These are phyloP conservation scores for Yamadazyma philogaea DNA, from an alignment of 805 yeast species.

Conservation along the genomic window DNA sequence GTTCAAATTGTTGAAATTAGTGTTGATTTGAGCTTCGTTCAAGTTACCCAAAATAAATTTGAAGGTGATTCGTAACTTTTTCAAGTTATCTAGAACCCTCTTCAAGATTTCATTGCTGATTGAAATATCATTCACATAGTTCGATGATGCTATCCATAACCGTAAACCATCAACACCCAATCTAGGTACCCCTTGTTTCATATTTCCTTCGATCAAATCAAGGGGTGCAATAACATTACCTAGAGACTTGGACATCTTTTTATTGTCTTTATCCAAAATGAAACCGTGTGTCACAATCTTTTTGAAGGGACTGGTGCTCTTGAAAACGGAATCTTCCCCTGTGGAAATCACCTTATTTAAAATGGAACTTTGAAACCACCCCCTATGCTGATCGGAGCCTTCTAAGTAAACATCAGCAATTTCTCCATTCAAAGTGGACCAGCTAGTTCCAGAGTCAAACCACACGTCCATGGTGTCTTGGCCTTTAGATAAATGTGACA, in stretches of 20 bases:
- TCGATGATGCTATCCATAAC: slow-evolving; percentile 85
- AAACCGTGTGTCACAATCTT: slow-evolving; percentile 90
- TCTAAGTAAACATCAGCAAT: slow-evolving; percentile 83
- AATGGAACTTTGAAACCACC: slow-evolving; percentile 97
- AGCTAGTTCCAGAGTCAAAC: slow-evolving; percentile 96
- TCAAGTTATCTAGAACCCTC: slow-evolving; percentile 75
- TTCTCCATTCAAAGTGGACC: slow-evolving; percentile 57
- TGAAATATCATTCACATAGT: slow-evolving; percentile 76
- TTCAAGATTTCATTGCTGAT: slow-evolving; percentile 69
- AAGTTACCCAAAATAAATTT: slow-evolving; percentile 80
- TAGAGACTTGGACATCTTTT: slow-evolving; percentile 90
- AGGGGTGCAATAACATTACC: slow-evolving; percentile 78
- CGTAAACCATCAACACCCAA: slow-evolving; percentile 91
- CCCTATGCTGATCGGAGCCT: slow-evolving; percentile 98
- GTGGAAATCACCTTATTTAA: slow-evolving; percentile 64
- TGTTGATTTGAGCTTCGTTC: slow-evolving; percentile 18
- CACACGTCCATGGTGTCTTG: slow-evolving; percentile 97
- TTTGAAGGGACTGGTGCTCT: slow-evolving; percentile 56
- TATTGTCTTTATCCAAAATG: slow-evolving; percentile 77
- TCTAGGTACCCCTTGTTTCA: slow-evolving; percentile 45
- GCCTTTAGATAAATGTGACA: slow-evolving; percentile 58
- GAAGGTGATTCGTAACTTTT: slow-evolving; percentile 79
- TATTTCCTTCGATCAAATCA: slow-evolving; percentile 62
- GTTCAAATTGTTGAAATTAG: slow-evolving; percentile 28
- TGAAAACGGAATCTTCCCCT: slow-evolving; percentile 41